Evolutionary conservation across 2,329 filamentous ascomycete genomes (phyloP), one percentile per base, ranked within the genome.

Genomic region (Eurotiales sp.): DNA sequence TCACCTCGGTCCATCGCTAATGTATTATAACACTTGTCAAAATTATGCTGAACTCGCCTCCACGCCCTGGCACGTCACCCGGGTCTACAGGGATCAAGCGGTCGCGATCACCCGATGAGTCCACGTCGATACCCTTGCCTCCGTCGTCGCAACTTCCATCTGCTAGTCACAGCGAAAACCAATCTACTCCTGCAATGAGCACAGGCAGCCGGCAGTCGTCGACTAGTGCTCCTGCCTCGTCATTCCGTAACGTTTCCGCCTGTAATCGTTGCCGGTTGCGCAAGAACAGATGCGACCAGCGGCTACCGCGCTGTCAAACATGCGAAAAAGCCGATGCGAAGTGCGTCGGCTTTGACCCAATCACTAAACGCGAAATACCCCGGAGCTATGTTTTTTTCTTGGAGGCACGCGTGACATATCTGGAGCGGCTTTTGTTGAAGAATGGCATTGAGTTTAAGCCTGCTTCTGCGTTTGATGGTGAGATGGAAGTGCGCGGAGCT

Each of bases 251-350:
- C 68, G 92, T 97, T 58, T 95, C 88, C 68, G 92, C 92, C 51
- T 97, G 92, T 72, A 96, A 96, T 74, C 83, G 90, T 36, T 97
- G 92, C 70, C 83, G 92, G 41, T 74, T 95, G 67, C 83, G 92
- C 63, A 97, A 97, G 77, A 97, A 96, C 67, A 81, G 90, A 48
- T 97, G 92, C 72, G 92, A 97, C 71, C 92, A 96, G 77, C 86
- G 87, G 58, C 79, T 97, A 55, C 92, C 92, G 8, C 89, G 88
- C 61, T 97, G 92, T 69, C 86, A 88, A 37, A 89, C 88, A 60
- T 97, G 92, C 72, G 90, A 91, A 68, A 96, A 96, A 74, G 91
- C 88, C n/a, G 81, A 82, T 53, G 88, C 95, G 41, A 86, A 88
- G 59, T 97, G 93, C 68, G 90, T 96, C 46, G 92, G 92, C 56